phyloP scores from a whole-genome alignment of 108 stramenopile species.

The Nannochloropsis salina region DNA sequence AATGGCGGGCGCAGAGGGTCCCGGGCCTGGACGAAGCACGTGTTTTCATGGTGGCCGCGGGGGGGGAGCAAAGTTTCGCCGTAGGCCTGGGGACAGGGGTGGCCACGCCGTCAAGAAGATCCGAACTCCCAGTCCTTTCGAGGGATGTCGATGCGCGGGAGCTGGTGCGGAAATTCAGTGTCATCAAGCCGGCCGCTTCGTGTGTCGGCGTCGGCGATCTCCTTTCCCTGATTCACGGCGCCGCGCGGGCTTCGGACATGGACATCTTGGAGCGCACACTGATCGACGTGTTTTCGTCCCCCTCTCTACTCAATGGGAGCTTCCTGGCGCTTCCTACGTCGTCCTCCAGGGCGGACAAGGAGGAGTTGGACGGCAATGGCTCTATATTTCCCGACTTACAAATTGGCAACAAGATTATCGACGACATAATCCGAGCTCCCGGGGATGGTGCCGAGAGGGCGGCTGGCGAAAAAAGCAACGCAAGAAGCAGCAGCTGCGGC shows the following conservation, averaged over 20 bases:
- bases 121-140: not conserved
- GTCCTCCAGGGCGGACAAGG: not conserved
- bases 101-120: not conserved
- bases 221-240: not conserved
- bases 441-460: no score
- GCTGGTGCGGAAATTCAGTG: not conserved
- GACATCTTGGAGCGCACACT: not conserved
- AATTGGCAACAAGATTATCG: no score
- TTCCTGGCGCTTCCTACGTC: not conserved
- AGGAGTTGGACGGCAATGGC: no score
- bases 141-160: not conserved
- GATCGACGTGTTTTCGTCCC: not conserved
- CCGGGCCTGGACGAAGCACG: not conserved
- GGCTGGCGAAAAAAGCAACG: not conserved
- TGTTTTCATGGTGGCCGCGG: not conserved
- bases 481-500: not conserved
- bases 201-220: not conserved
- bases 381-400: no score
- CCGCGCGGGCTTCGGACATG: not conserved
- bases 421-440: no score
- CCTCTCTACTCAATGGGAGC: not conserved
- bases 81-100: not conserved
- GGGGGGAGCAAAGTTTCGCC: slow-evolving; percentile 19
- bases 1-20: not conserved
- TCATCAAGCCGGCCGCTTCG: not conserved